Conservation (phyloP, 805 yeast species). For the Candida nanaspora region DNA sequence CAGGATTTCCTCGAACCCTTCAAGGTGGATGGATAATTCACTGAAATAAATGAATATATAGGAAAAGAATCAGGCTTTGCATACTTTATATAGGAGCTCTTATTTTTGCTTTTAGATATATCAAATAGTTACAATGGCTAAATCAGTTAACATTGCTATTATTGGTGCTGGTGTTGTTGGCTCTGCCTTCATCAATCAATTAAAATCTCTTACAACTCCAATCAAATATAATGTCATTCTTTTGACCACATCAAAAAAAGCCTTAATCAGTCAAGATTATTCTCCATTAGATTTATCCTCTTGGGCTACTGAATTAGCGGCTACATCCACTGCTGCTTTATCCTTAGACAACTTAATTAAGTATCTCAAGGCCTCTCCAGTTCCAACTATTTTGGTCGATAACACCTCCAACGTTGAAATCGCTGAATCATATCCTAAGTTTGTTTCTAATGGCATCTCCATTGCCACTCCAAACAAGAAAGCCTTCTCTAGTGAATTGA, state of each 20-base stretch:
- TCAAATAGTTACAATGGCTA: slow-evolving; percentile 38
- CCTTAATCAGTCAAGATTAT: slow-evolving; percentile 63
- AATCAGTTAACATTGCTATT: slow-evolving; percentile 60
- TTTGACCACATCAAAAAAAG: slow-evolving; percentile 67
- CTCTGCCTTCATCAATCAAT: slow-evolving; percentile 79
- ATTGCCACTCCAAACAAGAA: slow-evolving; percentile 98
- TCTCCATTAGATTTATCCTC: slow-evolving; percentile 56
- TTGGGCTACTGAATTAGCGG: slow-evolving; percentile 45
- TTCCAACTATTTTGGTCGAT: slow-evolving; percentile 82
- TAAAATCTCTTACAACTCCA: slow-evolving; percentile 49
- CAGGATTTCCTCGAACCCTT: too few relatives aligned
- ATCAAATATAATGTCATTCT: slow-evolving; percentile 72
- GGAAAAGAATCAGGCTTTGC: too few relatives aligned
- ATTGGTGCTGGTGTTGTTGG: slow-evolving; percentile 96
- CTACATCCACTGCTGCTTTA: slow-evolving; percentile 43
- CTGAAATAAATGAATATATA: too few relatives aligned
- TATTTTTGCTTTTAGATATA: too few relatives aligned
- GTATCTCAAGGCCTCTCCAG: slow-evolving; percentile 57
- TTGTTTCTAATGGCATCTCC: slow-evolving; percentile 73
- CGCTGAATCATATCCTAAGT: slow-evolving; percentile 70
- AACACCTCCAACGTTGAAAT: slow-evolving; percentile 82
- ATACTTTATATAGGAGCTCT: too few relatives aligned
- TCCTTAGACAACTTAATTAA: slow-evolving; percentile 50
- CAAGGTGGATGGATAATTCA: neutral
- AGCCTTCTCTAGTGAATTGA: slow-evolving; percentile 78